Evolutionary conservation across 306 rosid species (phyloP), one percentile per base, ranked within the genome.

Genomic region (Medicago truncatula): DNA sequence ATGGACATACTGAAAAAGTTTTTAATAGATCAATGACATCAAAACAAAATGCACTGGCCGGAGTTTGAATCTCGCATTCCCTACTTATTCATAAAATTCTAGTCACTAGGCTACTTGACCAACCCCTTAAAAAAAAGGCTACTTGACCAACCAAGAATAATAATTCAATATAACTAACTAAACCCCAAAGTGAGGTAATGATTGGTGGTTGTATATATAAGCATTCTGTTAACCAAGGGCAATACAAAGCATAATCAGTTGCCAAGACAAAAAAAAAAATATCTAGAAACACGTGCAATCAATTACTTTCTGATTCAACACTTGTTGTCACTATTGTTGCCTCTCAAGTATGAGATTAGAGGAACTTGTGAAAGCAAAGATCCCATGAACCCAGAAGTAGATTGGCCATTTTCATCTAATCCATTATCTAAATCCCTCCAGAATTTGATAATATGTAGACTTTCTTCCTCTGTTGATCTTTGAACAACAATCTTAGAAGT

Each of bases 381-480:
- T 68, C 83, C 81, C 31, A 86, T 16, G 74, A 86, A 70, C 50
- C 85, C 82, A 40, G 80, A 47, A 61, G 64, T 60, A 57, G 87
- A 76, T 82, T 80, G 86, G 53, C 74, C 75, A 5, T 58, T 46
- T 15, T 71, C 86, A 76, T 69, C 83, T 23, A 4, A 64, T 56
- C 53, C 67, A 75, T 15, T 9, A 68, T 90, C 89, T 14, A 53
- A 15, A 83, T 88, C 87, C 54, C 88, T 85, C 99, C 99, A 95
- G 83, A 95, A 95, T 86, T 95, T 92, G 80, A 95, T 90, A 70
- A 92, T 83, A 66, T 88, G 99, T 38, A 95, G 96, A 83, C 87
- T 88, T 80, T 95, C 99, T 83, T 92, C 97, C 73, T 90, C 99
- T 25, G 97, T 92, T 6, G 92, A 87, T 83, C 98, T 90, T 75